Evolutionary conservation across 2,329 filamentous ascomycete species (phyloP), one percentile per base, ranked within the genome.

Genomic region (Leptographium lundbergii): DNA sequence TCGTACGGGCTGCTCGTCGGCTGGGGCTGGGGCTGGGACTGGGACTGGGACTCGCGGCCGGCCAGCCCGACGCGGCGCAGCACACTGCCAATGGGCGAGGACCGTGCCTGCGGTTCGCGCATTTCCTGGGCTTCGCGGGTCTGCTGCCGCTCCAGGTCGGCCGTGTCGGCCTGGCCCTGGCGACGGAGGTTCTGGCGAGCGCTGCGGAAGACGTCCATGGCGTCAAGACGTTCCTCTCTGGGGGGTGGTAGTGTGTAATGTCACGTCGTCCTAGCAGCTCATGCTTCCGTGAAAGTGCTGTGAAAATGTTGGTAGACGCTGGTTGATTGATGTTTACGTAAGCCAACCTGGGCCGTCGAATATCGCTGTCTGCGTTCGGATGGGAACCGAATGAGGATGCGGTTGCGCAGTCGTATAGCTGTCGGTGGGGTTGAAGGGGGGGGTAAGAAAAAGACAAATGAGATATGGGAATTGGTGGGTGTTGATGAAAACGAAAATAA

Each of bases 31-130:
- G n/a, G n/a, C n/a, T n/a, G n/a, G n/a, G n/a, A n/a, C n/a, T n/a
- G n/a, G n/a, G n/a, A n/a, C 5, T 64, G 65, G 4, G 63, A 57
- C 29, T 27, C 11, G 10, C 47, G 47, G 11, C 47, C 63, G 25
- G 66, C 57, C 3, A 68, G 66, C 24, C 68, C 59, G 42, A 69
- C 67, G 14, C 67, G 67, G 45, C 63, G 62, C 32, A 69, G 64
- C 60, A 69, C 66, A 36, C 22, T 34, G 42, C 56, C 34, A 3
- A 60, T 48, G 4, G 61, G 61, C 4, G 62, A 60, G 2, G 58
- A 29, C 32, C 36, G 50, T 4, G n/a, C 11, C 64, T 61, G 24
- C 54, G 54, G 51, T 19, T 17, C 19, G 42, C 5, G 14, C 25
- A 19, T 54, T 50, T 53, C 53, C 34, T 39, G 24, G 36, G 34